Conservation (phyloP, 2,329 filamentous ascomycete species). For the Xylaria sp. region DNA sequence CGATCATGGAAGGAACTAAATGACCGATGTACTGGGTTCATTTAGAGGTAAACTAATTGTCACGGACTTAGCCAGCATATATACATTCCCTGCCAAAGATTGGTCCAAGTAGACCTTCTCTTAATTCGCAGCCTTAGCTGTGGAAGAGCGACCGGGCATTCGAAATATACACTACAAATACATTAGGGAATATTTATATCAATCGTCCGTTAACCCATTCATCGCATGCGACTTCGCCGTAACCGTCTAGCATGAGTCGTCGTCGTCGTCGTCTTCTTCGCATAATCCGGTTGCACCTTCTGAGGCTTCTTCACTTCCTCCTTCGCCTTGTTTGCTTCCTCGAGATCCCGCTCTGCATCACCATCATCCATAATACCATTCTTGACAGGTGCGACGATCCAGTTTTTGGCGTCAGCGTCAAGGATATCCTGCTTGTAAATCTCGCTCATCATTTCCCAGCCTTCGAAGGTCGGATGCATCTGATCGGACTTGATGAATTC, state of each 20-base stretch:
- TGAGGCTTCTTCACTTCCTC: conserved; percentile 5
- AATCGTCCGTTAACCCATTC: conserved; percentile 9
- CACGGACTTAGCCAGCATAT: background rate
- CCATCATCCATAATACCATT: conserved; percentile 40
- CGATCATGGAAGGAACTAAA: background rate
- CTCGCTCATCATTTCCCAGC: conserved; percentile 41
- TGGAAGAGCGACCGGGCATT: background rate
- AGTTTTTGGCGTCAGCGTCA: conserved; percentile 35
- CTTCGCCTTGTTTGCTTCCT: conserved; percentile 25
- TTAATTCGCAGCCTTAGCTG: background rate
- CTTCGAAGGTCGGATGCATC: conserved; percentile 40
- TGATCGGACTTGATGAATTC: conserved; percentile 40
- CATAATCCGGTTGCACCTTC: background rate
- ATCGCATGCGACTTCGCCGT: background rate
- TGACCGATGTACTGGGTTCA: background rate
- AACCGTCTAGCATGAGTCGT: conserved; percentile 12
- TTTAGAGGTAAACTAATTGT: background rate
- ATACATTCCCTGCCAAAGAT: background rate
- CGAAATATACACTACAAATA: conserved; percentile 19
- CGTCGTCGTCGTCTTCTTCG: background rate
- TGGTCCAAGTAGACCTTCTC: background rate
- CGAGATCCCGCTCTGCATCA: conserved; percentile 38
- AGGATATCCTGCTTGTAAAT: conserved; percentile 40
- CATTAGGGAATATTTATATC: conserved; percentile 15
- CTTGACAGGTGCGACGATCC: conserved; percentile 35